phyloP scores from a whole-genome alignment of 2,329 filamentous ascomycete species.

The Pestalotiopsis sp. region DNA sequence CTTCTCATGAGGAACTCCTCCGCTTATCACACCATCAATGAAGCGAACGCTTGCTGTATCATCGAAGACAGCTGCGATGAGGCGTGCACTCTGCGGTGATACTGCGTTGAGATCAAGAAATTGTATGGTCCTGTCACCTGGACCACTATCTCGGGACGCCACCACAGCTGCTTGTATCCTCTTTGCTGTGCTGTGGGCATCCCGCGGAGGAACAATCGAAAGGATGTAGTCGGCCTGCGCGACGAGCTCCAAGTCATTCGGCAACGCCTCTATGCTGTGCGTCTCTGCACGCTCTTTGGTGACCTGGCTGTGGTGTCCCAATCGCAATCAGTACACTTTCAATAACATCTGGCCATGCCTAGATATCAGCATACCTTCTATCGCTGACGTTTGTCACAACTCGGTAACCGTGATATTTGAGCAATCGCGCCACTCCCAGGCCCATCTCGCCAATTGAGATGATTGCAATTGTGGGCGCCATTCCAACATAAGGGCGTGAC shows the following conservation, averaged over 20 bases:
- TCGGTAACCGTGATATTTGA: constrained; percentile 4
- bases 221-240: constrained; percentile 2
- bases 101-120: constrained; percentile 3
- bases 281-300: background rate
- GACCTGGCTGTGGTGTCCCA: background rate
- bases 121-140: background rate
- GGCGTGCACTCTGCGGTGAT: background rate
- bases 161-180: background rate
- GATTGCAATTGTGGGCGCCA: background rate
- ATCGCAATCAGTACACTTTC: background rate
- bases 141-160: background rate
- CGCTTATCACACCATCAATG: constrained; percentile 3
- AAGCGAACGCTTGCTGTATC: background rate
- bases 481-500: background rate
- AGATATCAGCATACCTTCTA: background rate
- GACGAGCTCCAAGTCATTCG: background rate
- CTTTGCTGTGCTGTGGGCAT: background rate
- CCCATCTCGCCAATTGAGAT: constrained; percentile 8
- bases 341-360: background rate
- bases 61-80: background rate
- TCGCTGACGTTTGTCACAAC: constrained; percentile 5
- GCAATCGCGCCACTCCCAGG: background rate
- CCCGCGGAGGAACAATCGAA: background rate
- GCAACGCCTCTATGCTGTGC: background rate
- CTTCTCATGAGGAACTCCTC: constrained; percentile 3